Conservation (phyloP, 305 asterid genomes). For the Lippia alba region DNA sequence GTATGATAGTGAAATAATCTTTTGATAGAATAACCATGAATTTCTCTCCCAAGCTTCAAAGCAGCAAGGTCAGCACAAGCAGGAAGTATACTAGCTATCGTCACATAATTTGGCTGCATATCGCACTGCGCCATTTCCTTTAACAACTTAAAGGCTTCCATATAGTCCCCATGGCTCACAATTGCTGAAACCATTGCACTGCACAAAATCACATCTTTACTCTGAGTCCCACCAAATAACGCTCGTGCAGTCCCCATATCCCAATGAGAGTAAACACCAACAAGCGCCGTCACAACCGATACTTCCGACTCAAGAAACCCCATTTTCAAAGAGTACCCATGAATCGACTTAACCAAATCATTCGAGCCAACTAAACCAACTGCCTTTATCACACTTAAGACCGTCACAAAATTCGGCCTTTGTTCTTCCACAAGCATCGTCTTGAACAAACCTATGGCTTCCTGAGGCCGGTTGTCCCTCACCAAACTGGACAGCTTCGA, state of each 20-base stretch:
- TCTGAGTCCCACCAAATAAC: conserved; percentile 46
- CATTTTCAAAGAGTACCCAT: conserved; percentile 59
- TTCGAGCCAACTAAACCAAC: conserved; percentile 45
- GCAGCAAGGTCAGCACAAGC: conserved; percentile 69
- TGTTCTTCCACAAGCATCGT: conserved; percentile 53
- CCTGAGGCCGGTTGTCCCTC: conserved; percentile 53
- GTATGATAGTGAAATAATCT: conserved; percentile 40
- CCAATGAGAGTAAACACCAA: conserved; percentile 67
- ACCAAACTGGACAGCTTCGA: conserved; percentile 59
- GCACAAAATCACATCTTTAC: conserved; percentile 68
- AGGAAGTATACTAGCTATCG: conserved; percentile 61
- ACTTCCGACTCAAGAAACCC: conserved; percentile 58
- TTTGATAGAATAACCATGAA: conserved; percentile 68
- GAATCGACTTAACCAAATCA: conserved; percentile 49
- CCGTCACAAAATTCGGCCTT: conserved; percentile 66
- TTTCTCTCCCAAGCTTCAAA: conserved; percentile 60
- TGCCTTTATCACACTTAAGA: conserved; percentile 57
- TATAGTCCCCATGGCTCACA: conserved; percentile 51
- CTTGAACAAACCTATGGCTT: conserved; percentile 73
- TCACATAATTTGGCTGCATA: conserved; percentile 61
- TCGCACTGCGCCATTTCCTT: conserved; percentile 55
- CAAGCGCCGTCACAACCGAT: conserved; percentile 62
- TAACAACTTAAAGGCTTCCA: conserved; percentile 56
- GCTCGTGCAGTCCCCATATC: conserved; percentile 52
- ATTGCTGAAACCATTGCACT: conserved; percentile 75